phyloP scores from a whole-genome alignment of 148 eudicot genomes.

The Diospyros lotus region DNA sequence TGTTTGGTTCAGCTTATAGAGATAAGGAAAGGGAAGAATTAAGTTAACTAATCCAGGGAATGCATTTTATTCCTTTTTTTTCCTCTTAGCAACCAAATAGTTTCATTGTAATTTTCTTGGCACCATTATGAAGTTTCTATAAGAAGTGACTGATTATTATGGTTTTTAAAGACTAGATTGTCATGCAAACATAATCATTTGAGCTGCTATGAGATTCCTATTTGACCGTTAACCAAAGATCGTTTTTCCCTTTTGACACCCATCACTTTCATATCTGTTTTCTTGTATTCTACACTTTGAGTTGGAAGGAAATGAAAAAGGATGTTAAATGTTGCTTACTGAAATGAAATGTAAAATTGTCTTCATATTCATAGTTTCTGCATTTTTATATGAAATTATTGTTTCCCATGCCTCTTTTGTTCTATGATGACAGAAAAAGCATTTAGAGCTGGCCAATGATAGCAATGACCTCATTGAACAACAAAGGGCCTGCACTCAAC shows the following conservation, averaged over 20 bases:
- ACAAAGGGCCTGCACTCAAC: constrained; percentile 96
- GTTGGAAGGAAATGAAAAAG: background rate
- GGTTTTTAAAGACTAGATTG: background rate
- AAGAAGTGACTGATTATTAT: background rate
- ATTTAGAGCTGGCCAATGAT: constrained; percentile 75
- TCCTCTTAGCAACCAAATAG: background rate
- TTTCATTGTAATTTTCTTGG: background rate
- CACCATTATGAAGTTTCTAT: background rate
- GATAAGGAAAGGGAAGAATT: too few species aligned
- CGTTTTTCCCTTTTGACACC: background rate
- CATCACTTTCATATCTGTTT: background rate
- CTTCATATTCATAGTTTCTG: background rate
- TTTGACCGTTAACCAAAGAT: too few species aligned
- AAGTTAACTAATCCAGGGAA: background rate
- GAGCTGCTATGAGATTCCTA: too few species aligned
- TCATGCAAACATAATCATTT: background rate
- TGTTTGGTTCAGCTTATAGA: too few species aligned
- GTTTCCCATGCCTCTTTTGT: background rate
- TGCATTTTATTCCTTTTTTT: background rate
- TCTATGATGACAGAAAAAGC: constrained; percentile 58
- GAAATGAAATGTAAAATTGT: too few species aligned
- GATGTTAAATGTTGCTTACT: too few species aligned
- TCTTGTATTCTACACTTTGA: background rate
- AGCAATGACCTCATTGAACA: constrained; percentile 75
- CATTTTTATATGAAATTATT: background rate